Conservation (phyloP, 768 basidiomycete genomes). For the Suillus subluteus region DNA sequence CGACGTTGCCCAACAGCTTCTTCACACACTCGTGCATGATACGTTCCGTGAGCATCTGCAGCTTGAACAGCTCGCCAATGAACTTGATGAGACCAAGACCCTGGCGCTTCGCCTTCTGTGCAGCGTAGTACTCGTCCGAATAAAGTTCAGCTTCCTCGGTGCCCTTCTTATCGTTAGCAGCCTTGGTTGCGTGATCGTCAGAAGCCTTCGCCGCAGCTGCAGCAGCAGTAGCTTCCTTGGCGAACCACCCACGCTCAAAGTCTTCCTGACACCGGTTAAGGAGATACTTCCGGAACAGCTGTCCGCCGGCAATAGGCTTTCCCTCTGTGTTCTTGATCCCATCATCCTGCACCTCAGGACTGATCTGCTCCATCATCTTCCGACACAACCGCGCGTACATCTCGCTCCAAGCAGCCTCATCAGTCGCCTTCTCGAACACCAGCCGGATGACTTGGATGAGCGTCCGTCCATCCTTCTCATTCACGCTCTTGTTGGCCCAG, state of each 20-base stretch:
- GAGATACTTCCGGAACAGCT: slow-evolving; percentile 95
- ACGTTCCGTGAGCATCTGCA: slow-evolving; percentile 95
- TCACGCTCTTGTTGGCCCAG: slow-evolving; percentile 93
- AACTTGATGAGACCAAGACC: slow-evolving; percentile 98
- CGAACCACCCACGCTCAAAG: slow-evolving; percentile 95
- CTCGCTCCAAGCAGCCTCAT: slow-evolving; percentile 94
- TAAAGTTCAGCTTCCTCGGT: slow-evolving; percentile 72
- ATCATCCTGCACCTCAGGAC: slow-evolving; percentile 85
- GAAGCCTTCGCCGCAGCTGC: slow-evolving; percentile 81
- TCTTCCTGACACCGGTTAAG: slow-evolving; percentile 97
- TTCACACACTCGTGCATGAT: slow-evolving; percentile 99
- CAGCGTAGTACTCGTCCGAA: slow-evolving; percentile 95
- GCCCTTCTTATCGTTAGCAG: slow-evolving; percentile 53
- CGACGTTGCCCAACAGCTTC: slow-evolving; percentile 91
- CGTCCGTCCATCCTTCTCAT: slow-evolving; percentile 91
- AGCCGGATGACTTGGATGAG: slow-evolving; percentile 95
- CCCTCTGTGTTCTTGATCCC: slow-evolving; percentile 81
- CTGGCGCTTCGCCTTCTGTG: slow-evolving; percentile 92
- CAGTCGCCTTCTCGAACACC: slow-evolving; percentile 97
- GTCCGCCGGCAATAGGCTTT: slow-evolving; percentile 89
- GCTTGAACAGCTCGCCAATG: slow-evolving; percentile 97
- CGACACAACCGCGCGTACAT: slow-evolving; percentile 97
- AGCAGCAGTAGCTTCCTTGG: slow-evolving; percentile 61
- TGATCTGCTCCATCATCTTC: slow-evolving; percentile 95
- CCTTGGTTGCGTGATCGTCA: slow-evolving; percentile 81